Conservation (phyloP, 257 asterid genomes). For the Penstemon newberryi region DNA sequence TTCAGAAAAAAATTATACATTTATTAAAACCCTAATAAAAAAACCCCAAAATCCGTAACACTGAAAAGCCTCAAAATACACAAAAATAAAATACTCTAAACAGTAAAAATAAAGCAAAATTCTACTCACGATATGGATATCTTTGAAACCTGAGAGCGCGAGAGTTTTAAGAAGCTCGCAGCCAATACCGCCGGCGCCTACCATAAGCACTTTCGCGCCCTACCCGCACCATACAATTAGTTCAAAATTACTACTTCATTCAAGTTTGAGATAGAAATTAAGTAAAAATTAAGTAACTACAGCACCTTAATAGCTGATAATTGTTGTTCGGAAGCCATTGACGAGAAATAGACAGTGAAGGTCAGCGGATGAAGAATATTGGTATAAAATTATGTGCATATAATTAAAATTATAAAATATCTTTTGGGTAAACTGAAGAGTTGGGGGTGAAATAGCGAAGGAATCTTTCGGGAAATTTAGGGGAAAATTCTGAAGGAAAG, state of each 20-base stretch:
- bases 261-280: slow-evolving; percentile 7
- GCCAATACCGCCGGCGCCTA: slow-evolving; percentile 99
- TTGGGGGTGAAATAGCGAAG: slow-evolving; percentile 31
- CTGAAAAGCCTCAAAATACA: slow-evolving; percentile 7
- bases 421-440: slow-evolving; percentile 13
- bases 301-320: slow-evolving; percentile 65
- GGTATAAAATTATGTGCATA: slow-evolving; percentile 24
- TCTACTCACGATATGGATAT: slow-evolving; percentile 82
- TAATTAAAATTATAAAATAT: neutral
- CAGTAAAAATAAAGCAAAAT: slow-evolving; percentile 6
- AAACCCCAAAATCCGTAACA: slow-evolving; percentile 30
- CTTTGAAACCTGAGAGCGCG: slow-evolving; percentile 85
- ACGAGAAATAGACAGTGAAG: slow-evolving; percentile 17
- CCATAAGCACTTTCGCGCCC: slow-evolving; percentile 96
- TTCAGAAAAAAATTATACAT: slow-evolving; percentile 14
- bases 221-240: slow-evolving; percentile 26
- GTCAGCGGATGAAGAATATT: slow-evolving; percentile 22
- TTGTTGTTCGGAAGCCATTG: slow-evolving; percentile 70
- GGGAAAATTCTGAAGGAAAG: slow-evolving; percentile 32
- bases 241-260: slow-evolving; percentile 18
- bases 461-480: slow-evolving; percentile 34
- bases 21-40: slow-evolving; percentile 41
- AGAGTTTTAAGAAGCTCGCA: slow-evolving; percentile 96
- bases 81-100: neutral
- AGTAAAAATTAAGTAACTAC: slow-evolving; percentile 1